Conservation (phyloP, 2,329 filamentous ascomycete genomes). For the Aureobasidium sp. region DNA sequence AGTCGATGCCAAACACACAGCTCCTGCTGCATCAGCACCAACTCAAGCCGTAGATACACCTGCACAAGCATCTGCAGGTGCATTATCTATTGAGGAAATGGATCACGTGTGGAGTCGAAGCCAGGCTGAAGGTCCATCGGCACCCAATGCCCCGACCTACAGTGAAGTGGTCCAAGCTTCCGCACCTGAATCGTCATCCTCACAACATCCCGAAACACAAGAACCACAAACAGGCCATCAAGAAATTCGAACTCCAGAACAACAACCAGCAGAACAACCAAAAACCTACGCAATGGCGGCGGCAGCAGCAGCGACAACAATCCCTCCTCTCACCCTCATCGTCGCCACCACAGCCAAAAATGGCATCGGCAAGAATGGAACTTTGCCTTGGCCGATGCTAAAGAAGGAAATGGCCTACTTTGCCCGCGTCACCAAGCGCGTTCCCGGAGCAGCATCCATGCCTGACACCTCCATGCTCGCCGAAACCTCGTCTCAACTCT, state of each 20-base stretch:
- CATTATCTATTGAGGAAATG: constrained; percentile 1
- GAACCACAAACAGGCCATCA: not conserved
- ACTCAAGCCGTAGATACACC: not conserved
- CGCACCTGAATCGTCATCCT: not conserved
- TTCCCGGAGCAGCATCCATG: constrained; percentile 32
- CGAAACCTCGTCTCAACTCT: not conserved
- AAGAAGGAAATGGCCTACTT: constrained; percentile 94
- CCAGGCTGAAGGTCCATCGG: not conserved
- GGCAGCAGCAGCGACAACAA: not conserved
- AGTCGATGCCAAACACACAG: not conserved
- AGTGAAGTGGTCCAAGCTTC: constrained; percentile 7
- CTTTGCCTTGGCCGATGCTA: constrained; percentile 81
- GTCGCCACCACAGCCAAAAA: constrained; percentile 82
- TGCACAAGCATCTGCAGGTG: not conserved
- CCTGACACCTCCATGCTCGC: not conserved
- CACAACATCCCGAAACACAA: not conserved
- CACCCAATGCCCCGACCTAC: constrained; percentile 1
- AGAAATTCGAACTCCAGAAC: not conserved
- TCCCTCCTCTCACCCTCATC: constrained; percentile 63
- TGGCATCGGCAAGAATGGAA: constrained; percentile 75
- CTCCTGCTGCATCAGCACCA: not conserved
- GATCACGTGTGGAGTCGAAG: constrained; percentile 1
- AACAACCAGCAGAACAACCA: not conserved
- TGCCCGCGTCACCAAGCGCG: constrained; percentile 72
- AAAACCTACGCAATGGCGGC: constrained; percentile 8